These are phyloP conservation scores for Solanum infundibuliforme DNA, from an alignment of 257 asterid species.

Conservation along the genomic window DNA sequence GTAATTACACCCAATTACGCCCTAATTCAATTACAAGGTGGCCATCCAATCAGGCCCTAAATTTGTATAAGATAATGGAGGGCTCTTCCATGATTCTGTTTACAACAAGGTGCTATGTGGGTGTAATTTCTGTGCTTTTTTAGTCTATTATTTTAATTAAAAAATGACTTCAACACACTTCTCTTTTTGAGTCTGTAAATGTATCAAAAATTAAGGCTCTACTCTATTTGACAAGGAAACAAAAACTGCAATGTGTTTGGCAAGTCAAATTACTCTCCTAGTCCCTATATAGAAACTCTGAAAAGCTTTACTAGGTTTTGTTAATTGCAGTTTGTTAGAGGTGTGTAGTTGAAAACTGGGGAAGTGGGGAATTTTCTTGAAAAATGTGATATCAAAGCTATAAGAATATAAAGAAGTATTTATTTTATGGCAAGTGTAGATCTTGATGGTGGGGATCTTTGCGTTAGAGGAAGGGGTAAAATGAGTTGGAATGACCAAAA, in stretches of 20 bases:
- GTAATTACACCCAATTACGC: neutral
- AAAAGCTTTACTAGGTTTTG: neutral
- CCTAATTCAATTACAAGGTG: neutral
- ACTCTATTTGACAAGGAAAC: neutral
- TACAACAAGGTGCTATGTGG: neutral
- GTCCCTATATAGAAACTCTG: neutral
- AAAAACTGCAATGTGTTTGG: neutral
- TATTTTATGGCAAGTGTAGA: neutral
- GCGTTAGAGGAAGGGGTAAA: neutral
- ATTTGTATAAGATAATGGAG: neutral
- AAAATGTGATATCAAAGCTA: neutral
- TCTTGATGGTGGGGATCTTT: neutral
- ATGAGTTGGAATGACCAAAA: neutral
- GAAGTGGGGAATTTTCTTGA: neutral
- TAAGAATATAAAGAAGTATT: neutral
- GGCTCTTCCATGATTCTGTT: neutral
- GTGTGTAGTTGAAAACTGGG: neutral
- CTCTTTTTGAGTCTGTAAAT: neutral
- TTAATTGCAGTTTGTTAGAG: neutral
- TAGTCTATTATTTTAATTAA: neutral
- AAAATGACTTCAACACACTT: neutral
- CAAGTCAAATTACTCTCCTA: neutral
- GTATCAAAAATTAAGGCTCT: neutral
- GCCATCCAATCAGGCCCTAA: neutral
- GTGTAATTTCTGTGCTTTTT: neutral